Evolutionary conservation across 208 protist species (phyloP), one percentile per base, ranked within the genome.

Genomic region (Endotrypanum monterogeii): DNA sequence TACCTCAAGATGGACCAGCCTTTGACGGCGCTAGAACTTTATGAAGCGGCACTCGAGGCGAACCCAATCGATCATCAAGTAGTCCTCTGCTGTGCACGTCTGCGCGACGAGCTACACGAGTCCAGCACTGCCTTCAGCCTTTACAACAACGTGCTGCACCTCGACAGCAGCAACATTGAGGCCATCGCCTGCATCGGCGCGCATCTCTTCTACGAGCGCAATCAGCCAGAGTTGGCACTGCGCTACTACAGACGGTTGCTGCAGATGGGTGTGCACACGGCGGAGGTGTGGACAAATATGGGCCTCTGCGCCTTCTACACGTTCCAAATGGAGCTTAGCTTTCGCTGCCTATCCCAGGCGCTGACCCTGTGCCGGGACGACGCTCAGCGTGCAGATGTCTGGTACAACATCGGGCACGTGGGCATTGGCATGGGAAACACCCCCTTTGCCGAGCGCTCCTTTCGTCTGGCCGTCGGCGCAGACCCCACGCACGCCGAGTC

Each of bases 321-420:
- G 25, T 94, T 87, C 12, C 95, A 98, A 82, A 93, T 97, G 76
- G 98, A 99, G 77, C 89, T 99, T 58, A 89, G 93, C 20, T 88
- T 99, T 11, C 89, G 83, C 73, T 99, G 95, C 78, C 92, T 99
- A 41, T 94, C 98, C 68, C 83, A 89, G 8, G 95, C 94, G 23
- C 69, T 98, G 30, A 71, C 77, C n/a, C 71, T 89, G 25, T 89
- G 91, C 65, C 71, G 73, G 30, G 89, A 98, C 28, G 89, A 94
- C 66, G 78, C 83, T 30, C 71, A 86, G 71, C 79, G 83, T 20
- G 86, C 96, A 9, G 94, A 99, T 74, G 83, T 98, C 32, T 99
- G 96, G 96, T 99, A 98, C 84, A 99, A 99, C 83, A 93, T 99
- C 72, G 96, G 96, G 9, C 95, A 98, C 75, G 84, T 99, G 23